Percentiles rank a stretch among this genome's conserved stretches.
Conservation (phyloP, 495 filamentous ascomycete species). For the Trypethelium eluteriae region DNA sequence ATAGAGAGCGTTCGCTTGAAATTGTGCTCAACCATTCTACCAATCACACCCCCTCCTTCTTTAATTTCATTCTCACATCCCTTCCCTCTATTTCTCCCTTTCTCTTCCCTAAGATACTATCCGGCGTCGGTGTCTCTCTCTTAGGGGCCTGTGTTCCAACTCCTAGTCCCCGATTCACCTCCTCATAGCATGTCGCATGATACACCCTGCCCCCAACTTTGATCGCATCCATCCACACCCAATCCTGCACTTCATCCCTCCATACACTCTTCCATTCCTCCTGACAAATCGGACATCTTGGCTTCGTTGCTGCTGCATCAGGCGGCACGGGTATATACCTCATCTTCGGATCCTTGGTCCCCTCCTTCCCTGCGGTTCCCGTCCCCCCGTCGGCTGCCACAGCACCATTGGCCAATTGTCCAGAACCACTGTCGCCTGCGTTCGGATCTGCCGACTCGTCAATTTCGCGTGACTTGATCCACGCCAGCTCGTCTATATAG, state of each 20-base stretch:
- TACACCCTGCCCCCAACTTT: constrained; percentile 72
- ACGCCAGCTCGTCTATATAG: constrained; percentile 79
- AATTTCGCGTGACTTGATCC: constrained; percentile 26
- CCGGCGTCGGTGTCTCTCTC: constrained; percentile 28
- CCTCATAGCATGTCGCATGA: constrained; percentile 81
- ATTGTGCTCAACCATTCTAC: neutral
- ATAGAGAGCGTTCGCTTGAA: neutral
- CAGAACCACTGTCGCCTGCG: constrained; percentile 24
- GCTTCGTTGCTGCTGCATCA: constrained; percentile 60
- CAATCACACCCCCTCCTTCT: constrained; percentile 14
- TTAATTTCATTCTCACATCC: constrained; percentile 18
- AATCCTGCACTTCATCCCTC: constrained; percentile 87
- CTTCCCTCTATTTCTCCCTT: constrained; percentile 31
- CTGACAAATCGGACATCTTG: constrained; percentile 85
- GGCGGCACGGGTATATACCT: constrained; percentile 75
- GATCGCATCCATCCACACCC: constrained; percentile 91
- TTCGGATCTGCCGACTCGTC: constrained; percentile 40
- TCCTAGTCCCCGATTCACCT: constrained; percentile 57
- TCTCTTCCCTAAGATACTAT: constrained; percentile 34
- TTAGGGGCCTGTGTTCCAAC: constrained; percentile 14
- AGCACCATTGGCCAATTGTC: neutral
- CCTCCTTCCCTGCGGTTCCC: constrained; percentile 35
- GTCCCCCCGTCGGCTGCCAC: constrained; percentile 29
- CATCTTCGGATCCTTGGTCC: constrained; percentile 53
- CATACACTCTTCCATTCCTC: constrained; percentile 84